Base-by-base conservation (phyloP, 371 early-diverging fungal genomes). In the Mucor indicus region DNA sequence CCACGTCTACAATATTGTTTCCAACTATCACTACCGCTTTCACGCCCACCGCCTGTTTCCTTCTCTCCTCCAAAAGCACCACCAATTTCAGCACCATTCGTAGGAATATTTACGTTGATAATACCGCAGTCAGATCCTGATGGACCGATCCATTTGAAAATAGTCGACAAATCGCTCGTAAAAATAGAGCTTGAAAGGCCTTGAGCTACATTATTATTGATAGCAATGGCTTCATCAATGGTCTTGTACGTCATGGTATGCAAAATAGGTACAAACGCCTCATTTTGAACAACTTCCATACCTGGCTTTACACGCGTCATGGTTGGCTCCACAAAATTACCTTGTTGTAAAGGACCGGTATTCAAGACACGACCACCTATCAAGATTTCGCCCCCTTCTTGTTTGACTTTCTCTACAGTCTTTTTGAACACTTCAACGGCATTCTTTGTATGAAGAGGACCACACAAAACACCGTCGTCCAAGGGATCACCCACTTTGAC, bases 61-160 rank as follows among this genome's bases (percentile, higher is more conserved):
- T 97, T 93, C 68, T 97, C 93, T 44, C 96, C 97, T 39, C 98
- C 98, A 71, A 97, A 96, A 7, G 98, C 98, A 43, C 97, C 96
- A 27, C 98, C 98, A 65, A 97, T 95, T 71, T 97, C 97, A 9
- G 98, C 97, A 30, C 98, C 98, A 65, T 93, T 95, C 37, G 98
- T 96, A 32, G 98, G 97, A 52, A 96, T 88, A 79, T 98, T 98
- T 40, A 93, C 91, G 63, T 98, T 98, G 64, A 96, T 93, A 33
- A 98, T 95, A 50, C 98, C 98, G 56, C 95, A 96, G 72, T 98
- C 98, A 12, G 95, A 93, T 17, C 98, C 97, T 19, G 82, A 63
- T 13, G 96, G 90, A 13, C 89, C 95, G 44, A 88, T 93, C 97
- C 97, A 97, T 63, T 86, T 86, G 83, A 96, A 96, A 40, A 95